Percentiles rank a stretch among this genome's conserved stretches.
These are phyloP conservation scores for Penicillium occitanis DNA, from an alignment of 2,329 filamentous ascomycete genomes.

Conservation along the genomic window DNA sequence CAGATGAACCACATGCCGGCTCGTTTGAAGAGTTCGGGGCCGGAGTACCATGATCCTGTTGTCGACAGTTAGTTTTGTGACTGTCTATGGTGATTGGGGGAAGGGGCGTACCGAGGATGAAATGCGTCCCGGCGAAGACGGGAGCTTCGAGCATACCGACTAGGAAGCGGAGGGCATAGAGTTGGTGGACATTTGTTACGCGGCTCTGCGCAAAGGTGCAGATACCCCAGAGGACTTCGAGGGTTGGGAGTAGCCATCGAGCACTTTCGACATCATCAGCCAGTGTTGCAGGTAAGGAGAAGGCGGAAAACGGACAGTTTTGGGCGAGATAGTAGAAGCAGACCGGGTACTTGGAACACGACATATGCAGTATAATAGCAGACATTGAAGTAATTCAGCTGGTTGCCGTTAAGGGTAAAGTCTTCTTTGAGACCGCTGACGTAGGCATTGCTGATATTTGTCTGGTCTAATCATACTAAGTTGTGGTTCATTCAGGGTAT, in stretches of 20 bases:
- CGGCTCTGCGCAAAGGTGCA: conserved; percentile 37
- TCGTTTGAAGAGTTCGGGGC: conserved; percentile 53
- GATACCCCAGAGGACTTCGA: conserved; percentile 36
- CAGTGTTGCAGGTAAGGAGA: background rate
- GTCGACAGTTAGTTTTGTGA: background rate
- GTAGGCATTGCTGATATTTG: conserved; percentile 38
- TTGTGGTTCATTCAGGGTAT: background rate
- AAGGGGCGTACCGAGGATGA: conserved; percentile 29
- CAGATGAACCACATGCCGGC: conserved; percentile 57
- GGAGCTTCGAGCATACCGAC: conserved; percentile 34
- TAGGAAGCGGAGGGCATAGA: conserved; percentile 37
- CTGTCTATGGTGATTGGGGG: background rate
- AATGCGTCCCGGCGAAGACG: conserved; percentile 31
- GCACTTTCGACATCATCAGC: background rate
- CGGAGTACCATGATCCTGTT: conserved; percentile 43
- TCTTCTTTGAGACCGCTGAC: conserved; percentile 37
- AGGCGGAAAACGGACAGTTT: conserved; percentile 26
- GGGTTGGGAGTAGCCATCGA: background rate
- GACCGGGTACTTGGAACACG: conserved; percentile 33
- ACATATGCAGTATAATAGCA: conserved; percentile 32
- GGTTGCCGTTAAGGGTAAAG: conserved; percentile 32
- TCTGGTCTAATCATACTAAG: conserved; percentile 27
- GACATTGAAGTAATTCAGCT: conserved; percentile 35
- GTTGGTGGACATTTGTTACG: conserved; percentile 33
- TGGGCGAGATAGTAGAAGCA: conserved; percentile 34